A percentile compares a stretch with the other conserved stretches of the same genome.
phyloP scores from a whole-genome alignment of 495 filamentous ascomycete genomes.

The Penicillium samsonianum region DNA sequence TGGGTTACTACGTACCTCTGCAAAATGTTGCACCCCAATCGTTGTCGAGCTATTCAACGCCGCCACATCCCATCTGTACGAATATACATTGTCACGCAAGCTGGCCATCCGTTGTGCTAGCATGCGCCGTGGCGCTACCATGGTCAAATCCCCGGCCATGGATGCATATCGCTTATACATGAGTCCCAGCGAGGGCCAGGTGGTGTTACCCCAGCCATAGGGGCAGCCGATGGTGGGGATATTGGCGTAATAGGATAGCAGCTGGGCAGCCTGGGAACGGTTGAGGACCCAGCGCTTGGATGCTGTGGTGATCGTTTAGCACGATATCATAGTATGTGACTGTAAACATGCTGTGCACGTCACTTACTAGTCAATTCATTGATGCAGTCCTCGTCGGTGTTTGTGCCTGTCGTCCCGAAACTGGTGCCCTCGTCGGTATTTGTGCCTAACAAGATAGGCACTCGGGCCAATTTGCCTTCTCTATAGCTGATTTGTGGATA shows the following conservation, averaged over 20 bases:
- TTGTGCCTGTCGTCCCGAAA: conserved; percentile 46
- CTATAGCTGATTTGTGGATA: conserved; percentile 42
- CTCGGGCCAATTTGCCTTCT: conserved; percentile 38
- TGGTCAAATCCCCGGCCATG: conserved; percentile 55
- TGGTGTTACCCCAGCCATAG: conserved; percentile 52
- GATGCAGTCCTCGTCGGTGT: conserved; percentile 48
- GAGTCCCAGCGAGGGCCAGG: conserved; percentile 44
- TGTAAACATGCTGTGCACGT: conserved; percentile 8
- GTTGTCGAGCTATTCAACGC: conserved; percentile 30
- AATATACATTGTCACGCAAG: conserved; percentile 47
- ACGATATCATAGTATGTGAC: not conserved
- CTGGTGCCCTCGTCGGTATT: conserved; percentile 53
- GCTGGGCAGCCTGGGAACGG: conserved; percentile 29
- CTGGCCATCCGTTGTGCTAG: conserved; percentile 51
- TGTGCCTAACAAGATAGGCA: conserved; percentile 48
- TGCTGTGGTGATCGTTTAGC: conserved; percentile 17
- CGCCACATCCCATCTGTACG: conserved; percentile 55
- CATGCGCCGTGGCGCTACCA: conserved; percentile 55
- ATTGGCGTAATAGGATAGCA: conserved; percentile 43
- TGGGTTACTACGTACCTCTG: conserved; percentile 27
- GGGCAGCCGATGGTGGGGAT: conserved; percentile 47
- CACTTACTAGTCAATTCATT: conserved; percentile 40
- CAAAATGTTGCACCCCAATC: conserved; percentile 42
- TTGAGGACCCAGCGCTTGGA: conserved; percentile 42
- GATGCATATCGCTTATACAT: conserved; percentile 55